Base-by-base conservation (phyloP, 2,329 filamentous ascomycete species). In the Sclerotinia nivalis region DNA sequence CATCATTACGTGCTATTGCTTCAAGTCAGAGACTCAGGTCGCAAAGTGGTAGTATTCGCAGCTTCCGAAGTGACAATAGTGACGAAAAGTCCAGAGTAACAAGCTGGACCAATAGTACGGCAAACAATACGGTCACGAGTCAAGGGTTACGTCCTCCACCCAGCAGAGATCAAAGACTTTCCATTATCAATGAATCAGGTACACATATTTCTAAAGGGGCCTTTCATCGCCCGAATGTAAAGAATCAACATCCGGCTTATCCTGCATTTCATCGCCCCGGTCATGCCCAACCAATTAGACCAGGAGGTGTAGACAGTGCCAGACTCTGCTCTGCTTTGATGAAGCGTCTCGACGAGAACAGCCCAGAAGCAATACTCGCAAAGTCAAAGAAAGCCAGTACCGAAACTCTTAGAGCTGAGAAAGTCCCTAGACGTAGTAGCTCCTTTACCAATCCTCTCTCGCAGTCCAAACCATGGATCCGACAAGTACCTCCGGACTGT, bases 61-160 rank as follows among this genome's bases (percentile, higher is more conserved):
- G 84, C 71, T 73, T 85, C 2, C 74, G 78, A 78, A 54, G 79
- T 79, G 65, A 75, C 75, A 1, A 81, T 79, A 20, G 73, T 58
- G 84, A 86, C 52, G 84, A 87, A 28, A 86, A 82, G 73, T 91
- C 88, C n/a, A 82, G 90, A 31, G 87, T 92, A 65, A 92, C 90
- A 2, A 93, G 90, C 77, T 93, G 91, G 91, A 68, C 66, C 12
- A 86, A 86, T 6, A 87, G 88, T 71, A 91, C 90, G 0, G 87
- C 86, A 1, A 82, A 84, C 1, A 84, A 84, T 69, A 84, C 86
- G 3, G 79, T 84, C 8, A 87, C 77, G 70, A 83, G 81, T 70
- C 82, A 74, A 55, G 67, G 68, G 25, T 43, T 62, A 8, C 72
- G 70, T 68, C 31, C 69, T 40, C 73, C 71, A 34, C 49, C 69